A percentile compares a stretch with the other conserved stretches of the same genome.
phyloP scores from a whole-genome alignment of 1,284 basidiomycete genomes.

The Tremellales sp. region DNA sequence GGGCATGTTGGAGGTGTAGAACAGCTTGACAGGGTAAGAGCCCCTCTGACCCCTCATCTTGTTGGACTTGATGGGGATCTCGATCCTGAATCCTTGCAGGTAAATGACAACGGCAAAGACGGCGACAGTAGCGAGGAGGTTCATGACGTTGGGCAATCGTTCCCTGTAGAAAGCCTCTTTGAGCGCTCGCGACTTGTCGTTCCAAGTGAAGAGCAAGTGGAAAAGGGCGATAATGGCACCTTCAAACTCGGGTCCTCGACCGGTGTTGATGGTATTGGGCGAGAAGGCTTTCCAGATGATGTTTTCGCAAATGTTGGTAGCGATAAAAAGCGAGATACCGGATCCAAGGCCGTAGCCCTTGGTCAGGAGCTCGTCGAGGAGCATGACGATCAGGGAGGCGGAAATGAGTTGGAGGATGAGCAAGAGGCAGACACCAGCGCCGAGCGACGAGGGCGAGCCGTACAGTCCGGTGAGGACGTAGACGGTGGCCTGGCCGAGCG shows the following conservation, averaged over 20 bases:
- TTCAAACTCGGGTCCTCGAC: conserved; percentile 96
- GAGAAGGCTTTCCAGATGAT: conserved; percentile 99
- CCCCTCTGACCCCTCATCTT: conserved; percentile 92
- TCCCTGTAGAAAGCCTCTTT: conserved; percentile 99
- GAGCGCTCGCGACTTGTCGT: conserved; percentile 94
- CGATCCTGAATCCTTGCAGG: conserved; percentile 96
- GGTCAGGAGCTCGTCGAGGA: conserved; percentile 96
- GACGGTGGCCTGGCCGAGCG: conserved; percentile 94
- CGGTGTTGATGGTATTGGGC: conserved; percentile 96
- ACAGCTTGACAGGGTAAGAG: conserved; percentile 94
- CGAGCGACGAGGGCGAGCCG: conserved; percentile 87
- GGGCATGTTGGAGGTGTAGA: conserved; percentile 99
- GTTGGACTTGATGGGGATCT: conserved; percentile 97
- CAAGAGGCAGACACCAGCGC: conserved; percentile 90
- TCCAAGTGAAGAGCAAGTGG: conserved; percentile 97
- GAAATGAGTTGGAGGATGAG: conserved; percentile 94
- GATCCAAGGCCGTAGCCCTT: conserved; percentile 99
- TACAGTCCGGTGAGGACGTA: conserved; percentile 97
- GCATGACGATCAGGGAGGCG: conserved; percentile 92
- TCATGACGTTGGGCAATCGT: conserved; percentile 95
- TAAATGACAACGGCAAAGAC: conserved; percentile 97
- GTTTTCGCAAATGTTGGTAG: conserved; percentile 98
- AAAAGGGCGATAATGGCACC: conserved; percentile 93
- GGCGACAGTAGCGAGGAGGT: conserved; percentile 83
- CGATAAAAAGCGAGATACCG: conserved; percentile 97